Percentiles rank a stretch among this genome's conserved stretches.
These are phyloP conservation scores for Microbotryum intermedium DNA, from an alignment of 1,284 basidiomycete genomes.

Conservation along the genomic window DNA sequence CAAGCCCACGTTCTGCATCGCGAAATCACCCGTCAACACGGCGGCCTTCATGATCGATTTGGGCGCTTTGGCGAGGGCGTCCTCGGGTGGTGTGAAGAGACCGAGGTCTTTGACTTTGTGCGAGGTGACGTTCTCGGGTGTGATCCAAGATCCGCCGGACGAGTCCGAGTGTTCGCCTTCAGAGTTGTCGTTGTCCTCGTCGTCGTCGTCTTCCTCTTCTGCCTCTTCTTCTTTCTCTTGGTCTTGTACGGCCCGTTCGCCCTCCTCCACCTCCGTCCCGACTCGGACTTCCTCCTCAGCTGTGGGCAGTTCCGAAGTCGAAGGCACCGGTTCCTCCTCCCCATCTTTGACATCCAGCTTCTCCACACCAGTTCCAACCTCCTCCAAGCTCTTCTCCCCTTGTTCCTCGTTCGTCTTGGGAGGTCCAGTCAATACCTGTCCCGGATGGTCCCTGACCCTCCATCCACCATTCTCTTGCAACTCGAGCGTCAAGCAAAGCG, in stretches of 20 bases:
- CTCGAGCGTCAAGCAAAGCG: slow-evolving; percentile 53
- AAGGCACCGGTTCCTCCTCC: neutral
- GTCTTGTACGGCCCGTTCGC: slow-evolving; percentile 1
- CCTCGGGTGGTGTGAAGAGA: slow-evolving; percentile 41
- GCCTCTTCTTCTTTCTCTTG: slow-evolving; percentile 5
- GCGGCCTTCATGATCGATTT: slow-evolving; percentile 57
- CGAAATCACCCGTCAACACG: slow-evolving; percentile 97
- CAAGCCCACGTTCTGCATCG: slow-evolving; percentile 95
- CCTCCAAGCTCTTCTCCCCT: neutral
- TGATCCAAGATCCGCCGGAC: slow-evolving; percentile 83
- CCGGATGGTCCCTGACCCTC: slow-evolving; percentile 46
- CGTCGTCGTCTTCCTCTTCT: slow-evolving; percentile 28
- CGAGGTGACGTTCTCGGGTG: slow-evolving; percentile 71
- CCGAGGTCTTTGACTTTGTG: slow-evolving; percentile 86
- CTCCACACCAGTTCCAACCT: slow-evolving; percentile 1
- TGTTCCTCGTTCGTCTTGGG: slow-evolving; percentile 13
- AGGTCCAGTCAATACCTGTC: slow-evolving; percentile 32
- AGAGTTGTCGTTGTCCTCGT: slow-evolving; percentile 53
- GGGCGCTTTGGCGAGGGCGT: slow-evolving; percentile 11
- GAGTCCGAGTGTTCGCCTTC: slow-evolving; percentile 60
- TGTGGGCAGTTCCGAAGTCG: slow-evolving; percentile 13
- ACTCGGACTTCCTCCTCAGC: slow-evolving; percentile 26
- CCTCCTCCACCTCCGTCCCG: slow-evolving; percentile 11
- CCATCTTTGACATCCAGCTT: slow-evolving; percentile 1
- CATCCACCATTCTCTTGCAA: slow-evolving; percentile 47